Evolutionary conservation across 192 early-diverging fungal genomes (phyloP), one percentile per base, ranked within the genome.

Genomic region (Dissophora globulifera): DNA sequence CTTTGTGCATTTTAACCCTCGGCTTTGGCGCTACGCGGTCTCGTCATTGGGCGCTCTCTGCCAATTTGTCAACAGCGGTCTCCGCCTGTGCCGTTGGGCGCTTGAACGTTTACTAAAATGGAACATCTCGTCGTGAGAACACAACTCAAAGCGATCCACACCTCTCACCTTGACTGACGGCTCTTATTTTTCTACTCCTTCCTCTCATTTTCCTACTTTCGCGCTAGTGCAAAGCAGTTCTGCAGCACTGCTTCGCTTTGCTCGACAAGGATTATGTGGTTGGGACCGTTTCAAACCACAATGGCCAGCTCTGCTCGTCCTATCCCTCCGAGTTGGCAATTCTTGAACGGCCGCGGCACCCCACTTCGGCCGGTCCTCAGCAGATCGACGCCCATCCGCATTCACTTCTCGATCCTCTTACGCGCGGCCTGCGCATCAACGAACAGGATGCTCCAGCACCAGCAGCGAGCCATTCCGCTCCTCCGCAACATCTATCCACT

Each of bases 231-330:
- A 76, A 67, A 27, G 63, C 72, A 22, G 72, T 76, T 4, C 64
- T 76, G 13, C 63, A 76, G 51, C 63, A 76, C 35, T 76, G 72
- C 58, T 67, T 76, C 33, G 23, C 62, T 9, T 42, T 76, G 22
- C 32, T 76, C 8, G 72, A 76, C n/a, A 76, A 76, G 25, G 72
- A 76, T 33, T 76, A 76, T 26, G 64, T 76, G 9, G 72, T 76
- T 10, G 72, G 72, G 10, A 33, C 38, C 7, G 72, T 76, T 5
- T 29, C 63, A 48, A 76, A 76, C 43, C 63, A 76, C 58, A 67
- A 62, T 67, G 72, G 72, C 11, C 72, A 76, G 33, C 52, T 76
- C 9, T 76, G 72, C 25, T 46, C 63, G 20, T 76, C 72, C 7
- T 76, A 76, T 54, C 72, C 72, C 16, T 66, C 72, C 2, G 72